Evolutionary conservation across 78 protist genomes (phyloP).

Genomic region (Dictyostelium brefeldianum): DNA sequence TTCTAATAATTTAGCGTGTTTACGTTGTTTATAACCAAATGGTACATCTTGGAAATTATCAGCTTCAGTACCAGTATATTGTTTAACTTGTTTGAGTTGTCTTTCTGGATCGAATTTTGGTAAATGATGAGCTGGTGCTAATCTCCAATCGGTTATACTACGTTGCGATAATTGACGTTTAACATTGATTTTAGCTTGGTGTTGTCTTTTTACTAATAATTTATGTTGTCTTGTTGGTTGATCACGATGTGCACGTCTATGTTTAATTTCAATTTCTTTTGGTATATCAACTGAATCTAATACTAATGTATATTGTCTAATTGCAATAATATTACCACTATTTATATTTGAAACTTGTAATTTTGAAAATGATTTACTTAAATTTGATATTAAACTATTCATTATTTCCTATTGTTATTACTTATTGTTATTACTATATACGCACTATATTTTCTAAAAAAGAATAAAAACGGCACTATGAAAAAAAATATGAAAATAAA

Average conservation of each 20-base stretch:
- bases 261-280: not conserved
- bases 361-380: not conserved
- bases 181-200: slow-evolving; percentile 10
- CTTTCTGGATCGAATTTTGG: slow-evolving; percentile 23
- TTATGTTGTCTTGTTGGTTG: slow-evolving; percentile 64
- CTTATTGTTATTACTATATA: no score
- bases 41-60: slow-evolving; percentile 36
- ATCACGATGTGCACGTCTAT: slow-evolving; percentile 17
- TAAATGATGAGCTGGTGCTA: slow-evolving; percentile 50
- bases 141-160: slow-evolving; percentile 43
- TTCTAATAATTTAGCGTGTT: not conserved
- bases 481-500: not conserved
- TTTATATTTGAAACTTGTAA: not conserved
- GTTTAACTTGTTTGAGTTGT: not conserved
- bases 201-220: not conserved
- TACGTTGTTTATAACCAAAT: slow-evolving; percentile 51
- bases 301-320: slow-evolving; percentile 17
- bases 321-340: not conserved
- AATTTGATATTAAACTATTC: not conserved
- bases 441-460: no score
- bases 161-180: slow-evolving; percentile 8
- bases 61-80: not conserved
- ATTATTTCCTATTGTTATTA: no score
- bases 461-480: no score
- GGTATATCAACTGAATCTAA: slow-evolving; percentile 61